A percentile compares a stretch with the other conserved stretches of the same genome.
Conservation (phyloP, 805 yeast species). For the Scheffersomyces lignosus region DNA sequence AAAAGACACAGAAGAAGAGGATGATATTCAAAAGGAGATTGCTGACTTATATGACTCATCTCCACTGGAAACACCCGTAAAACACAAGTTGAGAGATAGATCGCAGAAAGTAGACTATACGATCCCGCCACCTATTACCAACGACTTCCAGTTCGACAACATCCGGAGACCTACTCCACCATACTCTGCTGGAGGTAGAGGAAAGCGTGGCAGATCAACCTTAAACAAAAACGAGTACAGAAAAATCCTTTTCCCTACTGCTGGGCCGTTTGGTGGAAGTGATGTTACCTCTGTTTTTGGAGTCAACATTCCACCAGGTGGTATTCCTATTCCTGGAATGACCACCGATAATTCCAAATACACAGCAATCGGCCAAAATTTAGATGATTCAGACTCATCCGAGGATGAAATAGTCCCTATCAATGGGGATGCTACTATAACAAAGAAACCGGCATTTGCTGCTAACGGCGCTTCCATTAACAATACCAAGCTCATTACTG, state of each 20-base stretch:
- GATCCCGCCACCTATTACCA: conserved; percentile 75
- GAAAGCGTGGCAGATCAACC: conserved; percentile 27
- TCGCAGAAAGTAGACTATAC: conserved; percentile 67
- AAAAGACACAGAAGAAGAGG: conserved; percentile 25
- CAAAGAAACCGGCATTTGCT: conserved; percentile 24
- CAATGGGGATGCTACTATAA: conserved; percentile 39
- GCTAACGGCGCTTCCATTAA: conserved; percentile 13
- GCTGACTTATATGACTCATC: conserved; percentile 64
- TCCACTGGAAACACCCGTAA: conserved; percentile 47
- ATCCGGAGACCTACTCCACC: conserved; percentile 16
- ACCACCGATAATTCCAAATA: conserved; percentile 23
- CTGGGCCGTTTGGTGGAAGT: conserved; percentile 97
- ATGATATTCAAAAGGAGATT: conserved; percentile 60
- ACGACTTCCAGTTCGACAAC: conserved; percentile 34
- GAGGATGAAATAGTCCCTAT: conserved; percentile 57
- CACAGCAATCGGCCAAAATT: conserved; percentile 35
- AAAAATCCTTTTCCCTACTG: conserved; percentile 83
- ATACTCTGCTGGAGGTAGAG: conserved; percentile 38
- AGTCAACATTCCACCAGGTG: conserved; percentile 55
- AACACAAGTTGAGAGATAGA: conserved; percentile 49
- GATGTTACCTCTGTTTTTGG: conserved; percentile 87
- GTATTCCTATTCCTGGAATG: conserved; percentile 40
- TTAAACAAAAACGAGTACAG: conserved; percentile 48
- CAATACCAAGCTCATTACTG: conserved; percentile 32
- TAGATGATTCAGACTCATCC: conserved; percentile 58